Conservation (phyloP, 139 green algal genomes). For the Picochlorum costavermella region DNA sequence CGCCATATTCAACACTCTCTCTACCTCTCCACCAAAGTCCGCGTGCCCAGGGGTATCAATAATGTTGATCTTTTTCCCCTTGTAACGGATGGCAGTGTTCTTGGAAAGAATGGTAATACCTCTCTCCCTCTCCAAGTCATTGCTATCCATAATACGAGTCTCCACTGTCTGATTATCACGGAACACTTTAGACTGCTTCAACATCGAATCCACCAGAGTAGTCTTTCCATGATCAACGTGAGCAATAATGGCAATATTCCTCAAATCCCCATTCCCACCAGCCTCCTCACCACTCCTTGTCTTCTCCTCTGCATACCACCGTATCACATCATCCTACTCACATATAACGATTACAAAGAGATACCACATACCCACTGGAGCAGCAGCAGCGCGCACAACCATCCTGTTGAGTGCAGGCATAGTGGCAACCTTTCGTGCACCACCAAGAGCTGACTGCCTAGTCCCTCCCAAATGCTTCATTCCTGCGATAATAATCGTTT, state of each 20-base stretch:
- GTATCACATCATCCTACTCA: too few species aligned
- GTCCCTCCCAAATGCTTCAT: too few species aligned
- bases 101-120: constrained; percentile 99
- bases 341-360: too few species aligned
- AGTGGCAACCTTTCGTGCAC: too few species aligned
- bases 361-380: too few species aligned
- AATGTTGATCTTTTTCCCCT: constrained; percentile 90
- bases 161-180: constrained; percentile 67
- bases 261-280: constrained; percentile 18
- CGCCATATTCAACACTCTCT: constrained; percentile 99
- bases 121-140: constrained; percentile 93
- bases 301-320: neutral
- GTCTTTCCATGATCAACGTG: constrained; percentile 71
- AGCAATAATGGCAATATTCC: constrained; percentile 62
- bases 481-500: too few species aligned
- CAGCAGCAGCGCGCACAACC: too few species aligned
- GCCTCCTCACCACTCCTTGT: neutral
- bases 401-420: too few species aligned
- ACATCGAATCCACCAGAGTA: constrained; percentile 84
- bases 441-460: too few species aligned
- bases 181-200: constrained; percentile 86
- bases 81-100: constrained; percentile 94
- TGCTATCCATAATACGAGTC: constrained; percentile 93
- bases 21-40: constrained; percentile 98
- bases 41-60: constrained; percentile 99